Percentiles rank a stretch among this genome's conserved stretches.
These are phyloP conservation scores for Gossypium gossypioides DNA, from an alignment of 441 rosid genomes.

Conservation along the genomic window DNA sequence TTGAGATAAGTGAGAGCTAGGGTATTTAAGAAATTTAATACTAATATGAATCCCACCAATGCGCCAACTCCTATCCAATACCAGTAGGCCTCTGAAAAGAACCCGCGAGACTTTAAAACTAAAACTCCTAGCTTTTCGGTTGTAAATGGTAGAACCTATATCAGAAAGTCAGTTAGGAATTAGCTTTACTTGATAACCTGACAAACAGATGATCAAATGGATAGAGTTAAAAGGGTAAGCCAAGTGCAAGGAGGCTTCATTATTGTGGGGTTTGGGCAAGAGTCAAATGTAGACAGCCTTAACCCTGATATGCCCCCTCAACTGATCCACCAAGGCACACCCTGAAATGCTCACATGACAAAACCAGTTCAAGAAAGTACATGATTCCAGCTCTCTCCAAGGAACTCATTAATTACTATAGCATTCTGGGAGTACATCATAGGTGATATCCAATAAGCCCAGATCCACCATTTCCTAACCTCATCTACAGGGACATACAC, in stretches of 20 bases:
- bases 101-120: slow-evolving; percentile 33
- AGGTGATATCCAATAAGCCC: slow-evolving; percentile 76
- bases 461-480: slow-evolving; percentile 55
- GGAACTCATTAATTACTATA: slow-evolving; percentile 52
- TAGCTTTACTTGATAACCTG: not conserved
- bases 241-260: not conserved
- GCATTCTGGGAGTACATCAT: slow-evolving; percentile 71
- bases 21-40: slow-evolving; percentile 27
- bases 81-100: slow-evolving; percentile 36
- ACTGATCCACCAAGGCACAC: not conserved
- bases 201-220: not conserved
- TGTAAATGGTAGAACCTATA: not conserved
- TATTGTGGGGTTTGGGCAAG: slow-evolving; percentile 3
- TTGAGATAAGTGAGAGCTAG: slow-evolving; percentile 34
- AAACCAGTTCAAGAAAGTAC: slow-evolving; percentile 23
- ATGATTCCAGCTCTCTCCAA: slow-evolving; percentile 53
- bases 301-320: not conserved
- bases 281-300: slow-evolving; percentile 10
- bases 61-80: slow-evolving; percentile 49
- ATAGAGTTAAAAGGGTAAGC: not conserved
- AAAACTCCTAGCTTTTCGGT: slow-evolving; percentile 24
- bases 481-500: slow-evolving; percentile 24
- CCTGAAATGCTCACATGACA: not conserved
- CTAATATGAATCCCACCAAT: slow-evolving; percentile 17
- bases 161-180: not conserved